Evolutionary conservation across 1,284 basidiomycete genomes (phyloP), one percentile per base, ranked within the genome.

Genomic region (Heterobasidion annosum): DNA sequence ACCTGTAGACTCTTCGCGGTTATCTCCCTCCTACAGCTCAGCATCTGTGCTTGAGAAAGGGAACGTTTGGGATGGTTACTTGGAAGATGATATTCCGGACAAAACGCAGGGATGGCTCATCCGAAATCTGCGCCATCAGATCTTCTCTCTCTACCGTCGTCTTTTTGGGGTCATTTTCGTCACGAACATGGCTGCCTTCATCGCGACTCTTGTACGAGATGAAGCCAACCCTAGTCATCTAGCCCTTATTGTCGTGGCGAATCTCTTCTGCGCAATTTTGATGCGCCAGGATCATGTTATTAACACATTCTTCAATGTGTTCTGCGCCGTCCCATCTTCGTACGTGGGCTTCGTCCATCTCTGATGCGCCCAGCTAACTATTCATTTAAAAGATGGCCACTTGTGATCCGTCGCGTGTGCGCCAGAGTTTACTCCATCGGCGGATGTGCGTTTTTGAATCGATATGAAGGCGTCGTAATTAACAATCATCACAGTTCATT

Each of bases 241-340:
- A 12, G 77, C 74, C 18, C 67, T 75, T 37, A 72, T 78, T 56
- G 76, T 78, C 18, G 68, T 79, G 19, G 68, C 75, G 8, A 82
- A 82, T 58, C 65, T 82, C 13, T 78, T 79, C 60, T 73, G 71
- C 50, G 74, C 78, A 7, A 76, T 82, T 52, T 66, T 82, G n/a
- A 80, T 83, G 76, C 74, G 80, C 33, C 80, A 82, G 64, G 80
- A 81, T 63, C 77, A 81, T 58, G 76, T 82, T 19, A 73, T 81
- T 59, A 80, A 82, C 58, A 68, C 72, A 0, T 78, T 81, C 63
- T 82, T 80, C 68, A 74, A 71, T 34, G 66, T 77, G 8, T 75
- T 72, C 52, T 78, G 76, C 54, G 67, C 76, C 34, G 73, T 79
- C 13, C 78, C 78, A 25, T 25, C 25, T 25, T 13, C 49, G 65